Evolutionary conservation across 257 asterid genomes (phyloP).

Genomic region (Agastache rugosa): DNA sequence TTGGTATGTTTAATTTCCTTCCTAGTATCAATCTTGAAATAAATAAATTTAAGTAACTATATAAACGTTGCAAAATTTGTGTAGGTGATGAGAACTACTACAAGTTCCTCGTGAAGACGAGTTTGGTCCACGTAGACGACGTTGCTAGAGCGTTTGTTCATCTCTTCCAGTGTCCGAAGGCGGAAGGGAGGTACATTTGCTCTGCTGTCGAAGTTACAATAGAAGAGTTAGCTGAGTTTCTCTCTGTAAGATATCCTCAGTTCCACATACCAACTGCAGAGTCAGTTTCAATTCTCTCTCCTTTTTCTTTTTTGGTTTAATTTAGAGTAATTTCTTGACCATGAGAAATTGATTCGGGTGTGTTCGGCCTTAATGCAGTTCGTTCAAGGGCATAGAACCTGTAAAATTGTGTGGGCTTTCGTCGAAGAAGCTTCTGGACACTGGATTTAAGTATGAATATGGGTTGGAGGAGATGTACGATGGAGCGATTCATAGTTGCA

Average conservation of each 20-base stretch:
- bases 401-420: conserved; percentile 35
- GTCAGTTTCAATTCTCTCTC: conserved; percentile 33
- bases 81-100: conserved; percentile 38
- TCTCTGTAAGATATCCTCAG: conserved; percentile 49
- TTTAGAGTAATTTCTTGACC: neutral
- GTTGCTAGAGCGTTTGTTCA: conserved; percentile 52
- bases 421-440: conserved; percentile 49
- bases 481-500: conserved; percentile 52
- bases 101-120: neutral
- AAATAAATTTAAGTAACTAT: neutral
- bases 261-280: conserved; percentile 44
- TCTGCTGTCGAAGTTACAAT: conserved; percentile 44
- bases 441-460: conserved; percentile 48
- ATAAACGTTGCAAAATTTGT: neutral
- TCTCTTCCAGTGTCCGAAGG: conserved; percentile 46
- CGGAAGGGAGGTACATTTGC: conserved; percentile 58
- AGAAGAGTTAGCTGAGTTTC: conserved; percentile 39
- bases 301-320: neutral
- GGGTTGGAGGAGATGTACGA: conserved; percentile 56
- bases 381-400: conserved; percentile 34
- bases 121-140: conserved; percentile 53
- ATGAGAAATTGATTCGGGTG: neutral
- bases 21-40: neutral
- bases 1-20: conserved; percentile 33
- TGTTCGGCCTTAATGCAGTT: conserved; percentile 30